Evolutionary conservation across 331 rosid species (phyloP).

Genomic region (Arachis monticola): DNA sequence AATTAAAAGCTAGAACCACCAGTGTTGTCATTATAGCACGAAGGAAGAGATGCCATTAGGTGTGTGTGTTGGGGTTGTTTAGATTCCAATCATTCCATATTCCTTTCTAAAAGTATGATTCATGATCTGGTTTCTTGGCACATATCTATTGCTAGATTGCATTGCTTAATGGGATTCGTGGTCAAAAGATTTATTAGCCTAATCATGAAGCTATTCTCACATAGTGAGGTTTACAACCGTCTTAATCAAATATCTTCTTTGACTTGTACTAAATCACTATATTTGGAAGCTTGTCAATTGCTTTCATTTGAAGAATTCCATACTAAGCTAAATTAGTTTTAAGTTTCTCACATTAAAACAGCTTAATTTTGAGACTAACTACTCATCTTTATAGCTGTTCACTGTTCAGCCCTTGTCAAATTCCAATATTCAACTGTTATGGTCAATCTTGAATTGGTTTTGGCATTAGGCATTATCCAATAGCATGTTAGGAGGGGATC

Average conservation of each 20-base stretch:
- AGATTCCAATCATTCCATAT: too few relatives aligned
- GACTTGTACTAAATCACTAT: not conserved
- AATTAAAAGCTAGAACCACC: too few relatives aligned
- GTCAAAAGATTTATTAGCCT: conserved; percentile 2
- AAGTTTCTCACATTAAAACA: not conserved
- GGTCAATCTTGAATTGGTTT: conserved; percentile 23
- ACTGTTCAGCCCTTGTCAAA: conserved; percentile 1
- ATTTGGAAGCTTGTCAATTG: not conserved
- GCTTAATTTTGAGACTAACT: not conserved
- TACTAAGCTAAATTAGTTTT: not conserved
- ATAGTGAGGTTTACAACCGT: not conserved
- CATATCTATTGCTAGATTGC: conserved; percentile 1
- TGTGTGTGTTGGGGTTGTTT: too few relatives aligned
- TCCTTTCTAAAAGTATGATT: not conserved
- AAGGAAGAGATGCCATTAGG: not conserved
- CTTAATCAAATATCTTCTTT: not conserved
- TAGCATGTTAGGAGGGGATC: conserved; percentile 5
- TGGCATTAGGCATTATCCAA: conserved; percentile 18
- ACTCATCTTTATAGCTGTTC: not conserved
- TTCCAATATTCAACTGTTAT: conserved; percentile 2
- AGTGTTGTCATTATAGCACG: too few relatives aligned
- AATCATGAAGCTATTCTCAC: conserved; percentile 7
- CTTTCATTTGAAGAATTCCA: not conserved
- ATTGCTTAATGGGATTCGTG: not conserved
- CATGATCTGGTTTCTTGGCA: conserved; percentile 7